Evolutionary conservation across 129 eudicot species (phyloP), one percentile per base, ranked within the genome.

Genomic region (Tanacetum coccineum): DNA sequence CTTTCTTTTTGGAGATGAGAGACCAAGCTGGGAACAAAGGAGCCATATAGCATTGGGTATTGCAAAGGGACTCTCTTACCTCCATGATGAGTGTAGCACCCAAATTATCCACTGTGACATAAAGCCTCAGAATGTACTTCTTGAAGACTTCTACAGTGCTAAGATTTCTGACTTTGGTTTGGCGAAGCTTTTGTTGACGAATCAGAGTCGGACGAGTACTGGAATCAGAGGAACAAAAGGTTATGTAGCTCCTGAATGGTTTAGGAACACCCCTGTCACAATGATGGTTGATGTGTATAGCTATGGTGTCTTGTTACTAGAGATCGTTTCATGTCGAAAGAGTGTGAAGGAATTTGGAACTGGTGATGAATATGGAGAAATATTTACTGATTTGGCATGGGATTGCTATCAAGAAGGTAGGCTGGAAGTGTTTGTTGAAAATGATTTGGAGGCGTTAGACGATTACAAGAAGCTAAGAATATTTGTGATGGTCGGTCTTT

Each of bases 221-320:
- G 80, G 70, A 20, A 82, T 82, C 21, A 64, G 92, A 72, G 92
- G 91, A 11, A 85, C 91, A 10, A 85, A 77, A 82, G 91, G 91
- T 4, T 85, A 82, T 64, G 81, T 85, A 19, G 91, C 87, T 17
- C 91, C 91, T 0, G 91, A 85, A 64, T 85, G 87, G 91, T 82
- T 85, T 56, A 85, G 85, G 42, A 82, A 82, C 70, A 77, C 32
- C 9, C 80, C 73, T 0, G 52, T 85, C 49, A 76, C 78, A 0
- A 66, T 67, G 2, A 82, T 79, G 59, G 85, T 79, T 14, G 91
- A 85, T 74, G 85, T 85, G 0, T 85, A 81, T 42, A 85, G 91
- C 74, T 73, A n/a, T n/a, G 91, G 91, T 3, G 83, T 85, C 13
- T 14, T 85, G 67, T 57, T 85, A 14, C n/a, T 82, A 13, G 92